Evolutionary conservation across 306 rosid species (phyloP).

Genomic region (Abrus pulchellus): DNA sequence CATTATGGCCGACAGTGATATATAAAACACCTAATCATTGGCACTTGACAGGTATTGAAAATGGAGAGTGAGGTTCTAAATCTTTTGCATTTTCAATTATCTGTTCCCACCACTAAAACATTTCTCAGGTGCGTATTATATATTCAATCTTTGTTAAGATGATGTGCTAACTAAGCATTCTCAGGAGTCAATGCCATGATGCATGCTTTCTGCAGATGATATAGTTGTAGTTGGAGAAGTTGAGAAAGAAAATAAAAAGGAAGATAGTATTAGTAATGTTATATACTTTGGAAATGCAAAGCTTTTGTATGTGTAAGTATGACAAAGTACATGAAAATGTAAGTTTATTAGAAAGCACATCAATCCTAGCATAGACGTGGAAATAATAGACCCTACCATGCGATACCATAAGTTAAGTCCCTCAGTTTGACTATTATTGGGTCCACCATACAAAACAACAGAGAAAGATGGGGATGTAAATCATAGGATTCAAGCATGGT

Average conservation of each 20-base stretch:
- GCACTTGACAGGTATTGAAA: conserved; percentile 67
- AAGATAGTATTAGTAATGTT: neutral
- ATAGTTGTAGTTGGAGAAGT: neutral
- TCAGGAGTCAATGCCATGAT: neutral
- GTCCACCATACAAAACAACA: neutral
- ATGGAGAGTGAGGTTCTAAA: conserved; percentile 83
- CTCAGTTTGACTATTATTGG: neutral
- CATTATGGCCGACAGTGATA: conserved; percentile 3
- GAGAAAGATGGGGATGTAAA: neutral
- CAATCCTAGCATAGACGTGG: neutral
- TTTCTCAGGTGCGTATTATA: conserved; percentile 75
- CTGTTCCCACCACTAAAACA: conserved; percentile 86
- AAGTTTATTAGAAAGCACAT: neutral
- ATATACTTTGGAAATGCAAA: neutral
- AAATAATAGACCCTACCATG: neutral
- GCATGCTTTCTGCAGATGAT: neutral
- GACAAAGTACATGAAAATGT: neutral
- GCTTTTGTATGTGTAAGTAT: neutral
- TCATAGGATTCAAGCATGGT: neutral
- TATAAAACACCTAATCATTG: conserved; percentile 30
- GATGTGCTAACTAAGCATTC: neutral
- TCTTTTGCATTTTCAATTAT: conserved; percentile 72
- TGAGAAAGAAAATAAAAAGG: neutral
- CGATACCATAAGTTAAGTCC: neutral
- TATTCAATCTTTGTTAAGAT: neutral